Base-by-base conservation (phyloP, 2,329 filamentous ascomycete genomes). In the Onygena corvina region DNA sequence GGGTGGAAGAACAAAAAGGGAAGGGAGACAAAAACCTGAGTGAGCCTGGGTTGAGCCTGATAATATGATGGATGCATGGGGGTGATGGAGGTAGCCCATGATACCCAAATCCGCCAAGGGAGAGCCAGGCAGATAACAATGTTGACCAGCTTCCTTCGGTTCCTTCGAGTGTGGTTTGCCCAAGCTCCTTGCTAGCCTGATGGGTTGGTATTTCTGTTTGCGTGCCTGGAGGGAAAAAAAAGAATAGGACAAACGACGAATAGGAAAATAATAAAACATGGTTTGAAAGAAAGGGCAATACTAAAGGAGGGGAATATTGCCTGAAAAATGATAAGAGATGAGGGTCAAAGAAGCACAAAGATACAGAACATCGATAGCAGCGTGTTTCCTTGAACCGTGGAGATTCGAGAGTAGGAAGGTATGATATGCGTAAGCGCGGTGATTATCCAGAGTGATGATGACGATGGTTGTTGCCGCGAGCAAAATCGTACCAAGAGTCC, bases 261-360 rank as follows among this genome's bases (percentile, higher is more conserved):
- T 16, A 16, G 27, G 36, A 25, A 34, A 12, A 14, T 35, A 25
- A 35, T 23, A 48, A 45, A 44, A 45, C 9, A 50, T 46, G 42
- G 8, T 8, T 12, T n/a, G 27, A 31, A 31, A 20, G 42, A 4
- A 45, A 12, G 25, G 23, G n/a, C 8, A 46, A 40, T 18, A n/a
- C 14, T 31, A 49, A 40, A 31, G 23, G 29, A 50, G 46, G 21
- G 40, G n/a, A 50, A 47, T 33, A 47, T 40, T 47, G 33, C 21
- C n/a, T 18, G 11, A 31, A 25, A 49, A 38, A 33, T 20, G 18
- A 35, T 38, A 30, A 47, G 27, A 47, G 50, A 48, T 42, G 38
- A 52, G 31, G 25, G 50, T n/a, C n/a, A 45, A 47, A 48, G 46
- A 34, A 46, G 44, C 44, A 46, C 38, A 42, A 33, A 34, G 54